Evolutionary conservation across 331 rosid genomes (phyloP), one percentile per base, ranked within the genome.

Genomic region (Telfairia occidentalis): DNA sequence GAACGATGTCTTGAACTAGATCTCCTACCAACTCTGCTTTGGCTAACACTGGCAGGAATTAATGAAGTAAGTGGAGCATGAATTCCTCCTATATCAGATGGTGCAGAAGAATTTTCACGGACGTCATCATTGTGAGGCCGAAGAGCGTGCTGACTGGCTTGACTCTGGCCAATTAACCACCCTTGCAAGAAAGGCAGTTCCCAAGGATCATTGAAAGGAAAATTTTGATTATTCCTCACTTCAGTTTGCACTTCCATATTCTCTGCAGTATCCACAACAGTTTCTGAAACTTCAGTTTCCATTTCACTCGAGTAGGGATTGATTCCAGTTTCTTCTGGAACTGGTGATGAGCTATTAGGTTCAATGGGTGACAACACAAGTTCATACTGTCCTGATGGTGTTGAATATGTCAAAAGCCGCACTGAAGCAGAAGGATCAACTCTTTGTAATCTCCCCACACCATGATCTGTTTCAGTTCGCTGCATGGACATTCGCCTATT

Each of bases 111-210:
- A 82, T 42, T 76, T 49, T 81, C 90, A 49, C 67, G 85, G 28
- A 77, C 37, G 73, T 77, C 75, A 76, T 65, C 79, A 82, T 49
- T 67, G 63, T 49, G 72, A 13, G 66, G 42, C 78, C 78, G 85
- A 88, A 73, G 77, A 66, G 87, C 78, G 30, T 88, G 90, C 69
- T 80, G 87, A 59, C 86, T 89, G 57, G 82, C 97, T 86, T 93
- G 97, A 80, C 83, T 88, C 82, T 94, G 98, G 82, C 97, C 97
- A 83, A 94, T 88, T 78, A 94, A 79, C 92, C 90, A 94, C 52
- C 98, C 98, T 79, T 90, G 98, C 79, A 94, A 85, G 85, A 91
- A 94, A 83, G 98, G 97, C 59, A 90, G 80, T 70, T 94, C 98
- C 98, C 98, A 91, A 75, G 89, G 73, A 34, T 89, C 96, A 76